Evolutionary conservation across 768 basidiomycete genomes (phyloP).

Genomic region (Russula foetens): DNA sequence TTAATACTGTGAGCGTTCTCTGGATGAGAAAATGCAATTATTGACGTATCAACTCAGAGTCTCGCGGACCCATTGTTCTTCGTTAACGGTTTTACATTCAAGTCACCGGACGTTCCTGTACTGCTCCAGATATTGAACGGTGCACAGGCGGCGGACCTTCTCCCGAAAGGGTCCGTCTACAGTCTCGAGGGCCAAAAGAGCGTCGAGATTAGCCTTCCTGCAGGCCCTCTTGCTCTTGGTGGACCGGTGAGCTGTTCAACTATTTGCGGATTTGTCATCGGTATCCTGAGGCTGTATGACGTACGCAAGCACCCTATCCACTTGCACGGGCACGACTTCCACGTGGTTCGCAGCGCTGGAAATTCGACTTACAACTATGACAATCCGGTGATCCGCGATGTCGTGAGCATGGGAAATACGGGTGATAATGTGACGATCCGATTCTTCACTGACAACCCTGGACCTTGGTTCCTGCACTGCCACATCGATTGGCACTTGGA

Average conservation of each 20-base stretch:
- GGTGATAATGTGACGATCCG: conserved; percentile 21
- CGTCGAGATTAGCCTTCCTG: conserved; percentile 3
- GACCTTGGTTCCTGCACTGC: conserved; percentile 1
- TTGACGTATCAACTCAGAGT: too few relatives aligned
- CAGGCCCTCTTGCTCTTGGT: neutral
- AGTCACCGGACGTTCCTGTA: too few relatives aligned
- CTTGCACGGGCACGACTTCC: conserved; percentile 16
- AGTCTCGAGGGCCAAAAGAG: neutral
- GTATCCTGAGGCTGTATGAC: too few relatives aligned
- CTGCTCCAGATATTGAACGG: too few relatives aligned
- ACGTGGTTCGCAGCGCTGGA: conserved; percentile 1
- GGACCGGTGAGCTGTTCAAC: neutral
- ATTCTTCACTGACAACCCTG: conserved; percentile 23
- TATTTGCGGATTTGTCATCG: too few relatives aligned
- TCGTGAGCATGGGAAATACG: neutral
- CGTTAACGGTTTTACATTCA: too few relatives aligned
- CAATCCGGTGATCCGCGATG: conserved; percentile 17
- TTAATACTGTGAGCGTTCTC: too few relatives aligned
- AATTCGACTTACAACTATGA: conserved; percentile 15
- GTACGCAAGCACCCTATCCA: conserved; percentile 4
- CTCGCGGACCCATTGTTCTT: too few relatives aligned
- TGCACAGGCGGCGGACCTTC: conserved; percentile 5
- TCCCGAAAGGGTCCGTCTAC: neutral
- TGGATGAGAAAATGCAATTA: too few relatives aligned
- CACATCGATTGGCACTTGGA: conserved; percentile 4